Conservation (phyloP, 2,329 filamentous ascomycete genomes). For the Aspergillus chevalieri region DNA sequence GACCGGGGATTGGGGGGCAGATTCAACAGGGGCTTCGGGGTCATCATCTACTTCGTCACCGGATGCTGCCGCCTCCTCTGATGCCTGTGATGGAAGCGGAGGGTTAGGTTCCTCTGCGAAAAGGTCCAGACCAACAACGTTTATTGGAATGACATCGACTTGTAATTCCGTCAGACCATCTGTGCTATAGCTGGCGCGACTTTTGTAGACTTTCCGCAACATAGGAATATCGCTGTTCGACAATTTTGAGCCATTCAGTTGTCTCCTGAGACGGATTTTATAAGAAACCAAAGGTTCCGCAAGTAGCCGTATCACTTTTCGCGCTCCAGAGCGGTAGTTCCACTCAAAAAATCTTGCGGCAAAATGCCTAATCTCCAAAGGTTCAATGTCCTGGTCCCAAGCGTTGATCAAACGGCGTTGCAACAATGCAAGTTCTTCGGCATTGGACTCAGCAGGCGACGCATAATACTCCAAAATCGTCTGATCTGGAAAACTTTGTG, state of each 20-base stretch:
- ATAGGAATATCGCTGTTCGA: conserved; percentile 47
- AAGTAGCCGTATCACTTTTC: conserved; percentile 76
- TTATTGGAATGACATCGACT: conserved; percentile 67
- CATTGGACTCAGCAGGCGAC: conserved; percentile 70
- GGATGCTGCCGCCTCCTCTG: conserved; percentile 20
- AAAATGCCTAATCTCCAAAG: conserved; percentile 64
- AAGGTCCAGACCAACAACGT: conserved; percentile 72
- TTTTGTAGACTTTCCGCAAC: conserved; percentile 61
- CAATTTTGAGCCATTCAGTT: conserved; percentile 22
- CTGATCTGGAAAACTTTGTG: conserved; percentile 71
- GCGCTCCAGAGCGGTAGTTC: conserved; percentile 69
- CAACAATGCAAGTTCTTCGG: conserved; percentile 52
- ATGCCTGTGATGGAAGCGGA: conserved; percentile 31
- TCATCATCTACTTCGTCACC: conserved; percentile 28
- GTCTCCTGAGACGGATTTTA: conserved; percentile 40
- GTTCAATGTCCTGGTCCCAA: conserved; percentile 61
- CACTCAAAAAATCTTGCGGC: conserved; percentile 78
- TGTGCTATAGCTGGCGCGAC: conserved; percentile 64
- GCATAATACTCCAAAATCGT: conserved; percentile 83
- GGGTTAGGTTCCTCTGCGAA: conserved; percentile 63
- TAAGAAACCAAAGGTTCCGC: conserved; percentile 69
- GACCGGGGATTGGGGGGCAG: conserved; percentile 15
- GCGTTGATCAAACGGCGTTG: conserved; percentile 42
- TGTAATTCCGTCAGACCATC: conserved; percentile 73
- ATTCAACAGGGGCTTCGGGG: conserved; percentile 17